Base-by-base conservation (phyloP, 1,139 yeast genomes). In the Saccharomycopsis phalli region DNA sequence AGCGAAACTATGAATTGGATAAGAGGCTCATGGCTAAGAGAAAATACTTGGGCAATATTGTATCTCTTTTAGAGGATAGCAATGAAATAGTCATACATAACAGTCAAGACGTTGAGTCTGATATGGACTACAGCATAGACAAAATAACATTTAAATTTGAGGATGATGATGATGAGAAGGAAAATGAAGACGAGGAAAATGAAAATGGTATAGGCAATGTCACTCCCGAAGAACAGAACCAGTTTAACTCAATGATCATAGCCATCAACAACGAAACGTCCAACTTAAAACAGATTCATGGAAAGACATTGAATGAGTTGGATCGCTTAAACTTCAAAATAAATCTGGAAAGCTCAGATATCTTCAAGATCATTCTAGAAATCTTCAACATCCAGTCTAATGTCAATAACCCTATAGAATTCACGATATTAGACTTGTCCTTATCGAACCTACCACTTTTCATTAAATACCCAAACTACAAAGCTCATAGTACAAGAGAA, bases 151-250 rank as follows among this genome's bases (percentile, higher is more conserved):
- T 33, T 26, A 21, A 31, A 16, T 28, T 37, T 18, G 26, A 41
- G 26, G 45, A 42, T 10, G 42, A 44, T 13, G 53, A 46, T 11
- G 53, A 49, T 25, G 47, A 42, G 0, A 50, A 46, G 16, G 29
- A 38, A 17, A 26, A 13, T 8, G 17, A n/a, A 14, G 25, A 13
- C 16, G 23, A 40, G 14, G 39, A 22, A n/a, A 41, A 11, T 17
- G 30, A 6, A 8, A 19, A 31, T 23, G 25, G 19, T 27, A 22
- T 18, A 2, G 31, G 22, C n/a, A n/a, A n/a, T n/a, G n/a, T n/a
- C n/a, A 14, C n/a, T 4, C 17, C 18, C 18, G 27, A 6, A 4
- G 17, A 36, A 4, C 14, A 20, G 18, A 25, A 41, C 20, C 45
- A 41, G 19, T 38, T 28, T 22, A 42, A 42, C 25, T 31, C 46